Conservation (phyloP, 495 filamentous ascomycete genomes). For the Neurospora sp. region DNA sequence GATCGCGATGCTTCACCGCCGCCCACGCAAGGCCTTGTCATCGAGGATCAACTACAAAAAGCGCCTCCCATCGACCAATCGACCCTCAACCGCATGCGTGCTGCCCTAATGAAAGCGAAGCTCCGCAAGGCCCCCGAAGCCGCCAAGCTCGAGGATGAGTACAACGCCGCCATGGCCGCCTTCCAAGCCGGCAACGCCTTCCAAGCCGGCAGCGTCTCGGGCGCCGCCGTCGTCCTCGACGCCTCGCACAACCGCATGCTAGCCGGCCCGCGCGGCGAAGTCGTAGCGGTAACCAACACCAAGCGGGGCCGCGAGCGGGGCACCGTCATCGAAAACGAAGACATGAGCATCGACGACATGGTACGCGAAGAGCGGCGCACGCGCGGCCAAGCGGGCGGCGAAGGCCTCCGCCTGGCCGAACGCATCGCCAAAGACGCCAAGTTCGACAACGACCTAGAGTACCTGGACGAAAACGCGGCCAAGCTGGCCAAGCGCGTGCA, state of each 20-base stretch:
- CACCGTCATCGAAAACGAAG: constrained; percentile 76
- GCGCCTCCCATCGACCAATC: constrained; percentile 56
- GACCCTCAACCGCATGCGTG: constrained; percentile 78
- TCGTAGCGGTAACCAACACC: constrained; percentile 3
- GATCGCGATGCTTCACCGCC: constrained; percentile 3
- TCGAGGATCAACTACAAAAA: constrained; percentile 33
- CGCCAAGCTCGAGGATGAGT: constrained; percentile 71
- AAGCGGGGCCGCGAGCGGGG: constrained; percentile 74
- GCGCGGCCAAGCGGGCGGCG: constrained; percentile 66
- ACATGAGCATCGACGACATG: constrained; percentile 96
- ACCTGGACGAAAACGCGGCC: constrained; percentile 91
- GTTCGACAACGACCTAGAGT: constrained; percentile 89
- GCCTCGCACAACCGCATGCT: constrained; percentile 59
- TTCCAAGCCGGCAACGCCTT: constrained; percentile 36
- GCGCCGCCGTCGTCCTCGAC: constrained; percentile 65
- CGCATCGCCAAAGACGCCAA: constrained; percentile 86
- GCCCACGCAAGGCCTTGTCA: constrained; percentile 32
- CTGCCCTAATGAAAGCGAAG: constrained; percentile 90
- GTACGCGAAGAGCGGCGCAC: constrained; percentile 82
- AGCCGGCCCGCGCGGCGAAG: no score
- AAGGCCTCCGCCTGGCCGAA: constrained; percentile 74
- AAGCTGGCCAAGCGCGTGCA: constrained; percentile 86
- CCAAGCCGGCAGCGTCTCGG: neutral
- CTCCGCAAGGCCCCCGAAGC: constrained; percentile 63
- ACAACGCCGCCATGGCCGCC: constrained; percentile 61